These are phyloP conservation scores for Chenopodium quinoa DNA, from an alignment of 148 eudicot genomes.

Conservation along the genomic window DNA sequence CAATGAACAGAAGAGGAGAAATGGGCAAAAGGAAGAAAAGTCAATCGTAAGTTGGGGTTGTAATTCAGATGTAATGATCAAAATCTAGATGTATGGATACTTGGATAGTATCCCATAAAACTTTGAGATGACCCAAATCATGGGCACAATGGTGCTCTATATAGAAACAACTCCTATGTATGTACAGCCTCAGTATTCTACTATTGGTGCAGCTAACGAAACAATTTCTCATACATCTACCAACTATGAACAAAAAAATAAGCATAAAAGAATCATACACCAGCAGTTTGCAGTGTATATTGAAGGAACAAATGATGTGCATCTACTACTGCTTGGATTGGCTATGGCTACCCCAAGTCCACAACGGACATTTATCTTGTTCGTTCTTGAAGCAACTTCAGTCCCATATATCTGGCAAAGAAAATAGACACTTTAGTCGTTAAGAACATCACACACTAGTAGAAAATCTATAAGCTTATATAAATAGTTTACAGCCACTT, in stretches of 20 bases:
- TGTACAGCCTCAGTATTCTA: background rate
- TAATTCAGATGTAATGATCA: background rate
- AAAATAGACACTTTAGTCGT: background rate
- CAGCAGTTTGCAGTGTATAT: background rate
- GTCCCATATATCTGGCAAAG: slow-evolving; percentile 57
- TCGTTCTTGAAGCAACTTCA: slow-evolving; percentile 52
- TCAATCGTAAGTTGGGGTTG: background rate
- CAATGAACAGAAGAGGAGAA: background rate
- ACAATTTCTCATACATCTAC: slow-evolving; percentile 4
- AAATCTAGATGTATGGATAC: slow-evolving; percentile 7
- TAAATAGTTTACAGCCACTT: background rate
- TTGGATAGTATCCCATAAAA: slow-evolving; percentile 1
- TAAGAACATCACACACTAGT: background rate
- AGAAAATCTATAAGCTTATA: background rate
- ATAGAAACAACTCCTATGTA: slow-evolving; percentile 15
- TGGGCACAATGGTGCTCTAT: background rate
- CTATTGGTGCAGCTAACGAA: background rate
- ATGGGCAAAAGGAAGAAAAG: background rate
- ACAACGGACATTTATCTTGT: slow-evolving; percentile 16
- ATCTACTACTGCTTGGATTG: slow-evolving; percentile 4
- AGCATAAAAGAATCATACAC: background rate
- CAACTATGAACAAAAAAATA: slow-evolving; percentile 13
- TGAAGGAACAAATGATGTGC: slow-evolving; percentile 1
- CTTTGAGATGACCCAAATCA: background rate
- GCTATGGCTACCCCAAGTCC: background rate